Base-by-base conservation (phyloP, 2,329 filamentous ascomycete genomes). In the Xylaria sp. region DNA sequence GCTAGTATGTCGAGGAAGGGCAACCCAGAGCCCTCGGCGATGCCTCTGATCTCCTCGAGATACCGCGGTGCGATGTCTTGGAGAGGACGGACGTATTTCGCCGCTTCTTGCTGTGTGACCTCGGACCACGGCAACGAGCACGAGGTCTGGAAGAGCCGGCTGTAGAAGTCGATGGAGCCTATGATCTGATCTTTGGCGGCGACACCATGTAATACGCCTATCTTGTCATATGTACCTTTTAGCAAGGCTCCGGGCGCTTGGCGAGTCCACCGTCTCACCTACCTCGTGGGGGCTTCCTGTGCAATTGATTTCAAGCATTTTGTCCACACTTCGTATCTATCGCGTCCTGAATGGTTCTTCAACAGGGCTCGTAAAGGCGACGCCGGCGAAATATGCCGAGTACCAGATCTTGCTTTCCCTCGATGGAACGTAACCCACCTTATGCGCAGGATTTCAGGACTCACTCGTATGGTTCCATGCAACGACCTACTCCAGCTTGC, bases 1-100 rank as follows among this genome's bases (percentile, higher is more conserved):
- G 86, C 85, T 1, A 89, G 75, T n/a, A 89, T 82, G 55, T 88
- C 85, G 2, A 85, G 74, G 1, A 88, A 71, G 0, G 79, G 70
- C 7, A 82, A 74, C 0, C 73, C 77, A 0, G 86, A 81, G 1
- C 87, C 87, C 0, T 84, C 80, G 0, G 87, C 86, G 48, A 89
- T 81, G 11, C 86, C 89, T 63, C 77, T 75, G 71, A 85, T 83
- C 69, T 86, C 85, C n/a, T 76, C 74, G 3, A 82, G 73, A 19
- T 83, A 75, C 19, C 79, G 73, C 0, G 81, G 78, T 0, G 78
- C 75, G n/a, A 79, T 65, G 7, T 74, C 70, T 47, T 79, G 75
- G 1, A 88, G 80, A 0, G 82, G 78, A 6, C 78, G 74, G 58
- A 84, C 79, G 72, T 88, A 89, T 34, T 79, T 78, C 19, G 80